phyloP scores from a whole-genome alignment of 805 yeast genomes.

The Kuraishia floccosa region DNA sequence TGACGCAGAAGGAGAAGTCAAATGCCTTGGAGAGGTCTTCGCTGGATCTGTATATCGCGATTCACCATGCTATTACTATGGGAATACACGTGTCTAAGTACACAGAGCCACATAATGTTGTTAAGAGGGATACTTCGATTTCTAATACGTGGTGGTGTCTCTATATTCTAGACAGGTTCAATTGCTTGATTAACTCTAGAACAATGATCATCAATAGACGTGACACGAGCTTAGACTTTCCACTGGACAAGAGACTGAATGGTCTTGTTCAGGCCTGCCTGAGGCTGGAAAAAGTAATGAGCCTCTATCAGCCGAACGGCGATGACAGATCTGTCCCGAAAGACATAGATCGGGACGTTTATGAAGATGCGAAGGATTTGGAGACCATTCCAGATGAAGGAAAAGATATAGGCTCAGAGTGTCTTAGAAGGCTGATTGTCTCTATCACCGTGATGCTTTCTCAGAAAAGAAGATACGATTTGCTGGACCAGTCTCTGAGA shows the following conservation, averaged over 20 bases:
- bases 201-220: conserved; percentile 23
- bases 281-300: conserved; percentile 22
- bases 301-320: conserved; percentile 23
- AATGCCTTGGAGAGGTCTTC: conserved; percentile 19
- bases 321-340: conserved; percentile 13
- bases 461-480: conserved; percentile 9
- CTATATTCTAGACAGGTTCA: conserved; percentile 25
- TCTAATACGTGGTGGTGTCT: conserved; percentile 26
- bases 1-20: not conserved
- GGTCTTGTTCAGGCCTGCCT: conserved; percentile 18
- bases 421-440: conserved; percentile 9
- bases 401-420: conserved; percentile 7
- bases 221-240: conserved; percentile 23
- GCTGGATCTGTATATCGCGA: conserved; percentile 21
- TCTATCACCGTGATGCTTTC: conserved; percentile 10
- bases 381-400: conserved; percentile 5
- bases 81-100: conserved; percentile 23
- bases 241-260: conserved; percentile 15
- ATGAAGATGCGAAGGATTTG: conserved; percentile 4
- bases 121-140: conserved; percentile 9
- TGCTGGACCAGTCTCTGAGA: conserved; percentile 5
- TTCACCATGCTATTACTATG: conserved; percentile 25
- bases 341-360: conserved; percentile 13
- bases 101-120: conserved; percentile 3
- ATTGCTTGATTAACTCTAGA: conserved; percentile 25